Evolutionary conservation across 768 basidiomycete species (phyloP).

Genomic region (Mycena sanguinolenta): DNA sequence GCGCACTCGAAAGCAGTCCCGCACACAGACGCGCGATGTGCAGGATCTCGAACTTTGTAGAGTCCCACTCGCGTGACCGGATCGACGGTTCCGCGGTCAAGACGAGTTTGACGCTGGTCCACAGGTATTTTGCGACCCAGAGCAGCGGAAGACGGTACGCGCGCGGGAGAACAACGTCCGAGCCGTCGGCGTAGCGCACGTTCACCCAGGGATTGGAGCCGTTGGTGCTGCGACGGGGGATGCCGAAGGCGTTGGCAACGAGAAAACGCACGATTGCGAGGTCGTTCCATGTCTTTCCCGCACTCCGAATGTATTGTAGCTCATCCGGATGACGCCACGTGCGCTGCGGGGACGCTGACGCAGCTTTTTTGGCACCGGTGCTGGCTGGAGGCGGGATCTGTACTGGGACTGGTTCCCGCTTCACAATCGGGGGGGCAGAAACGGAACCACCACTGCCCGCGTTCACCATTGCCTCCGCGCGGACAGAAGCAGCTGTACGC

Average conservation of each 20-base stretch:
- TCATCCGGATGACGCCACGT: slow-evolving; percentile 57
- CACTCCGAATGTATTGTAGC: slow-evolving; percentile 47
- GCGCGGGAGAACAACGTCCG: slow-evolving; percentile 47
- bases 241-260: slow-evolving; percentile 49
- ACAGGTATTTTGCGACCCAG: slow-evolving; percentile 60
- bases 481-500: slow-evolving; percentile 7
- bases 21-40: slow-evolving; percentile 57
- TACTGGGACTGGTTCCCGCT: not conserved
- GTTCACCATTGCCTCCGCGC: slow-evolving; percentile 2
- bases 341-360: not conserved
- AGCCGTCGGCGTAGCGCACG: slow-evolving; percentile 35
- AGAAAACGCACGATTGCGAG: slow-evolving; percentile 51
- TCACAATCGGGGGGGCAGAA: slow-evolving; percentile 20
- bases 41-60: slow-evolving; percentile 57
- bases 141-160: slow-evolving; percentile 59
- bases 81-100: slow-evolving; percentile 45
- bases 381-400: not conserved
- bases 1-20: slow-evolving; percentile 51
- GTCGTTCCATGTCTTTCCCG: slow-evolving; percentile 35
- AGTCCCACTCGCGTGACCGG: slow-evolving; percentile 55
- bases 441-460: not conserved
- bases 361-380: not conserved
- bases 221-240: slow-evolving; percentile 47
- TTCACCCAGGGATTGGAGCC: slow-evolving; percentile 36
- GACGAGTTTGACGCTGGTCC: slow-evolving; percentile 57